These are phyloP conservation scores for Globisporangium nagaii DNA, from an alignment of 352 stramenopile species.

Conservation along the genomic window DNA sequence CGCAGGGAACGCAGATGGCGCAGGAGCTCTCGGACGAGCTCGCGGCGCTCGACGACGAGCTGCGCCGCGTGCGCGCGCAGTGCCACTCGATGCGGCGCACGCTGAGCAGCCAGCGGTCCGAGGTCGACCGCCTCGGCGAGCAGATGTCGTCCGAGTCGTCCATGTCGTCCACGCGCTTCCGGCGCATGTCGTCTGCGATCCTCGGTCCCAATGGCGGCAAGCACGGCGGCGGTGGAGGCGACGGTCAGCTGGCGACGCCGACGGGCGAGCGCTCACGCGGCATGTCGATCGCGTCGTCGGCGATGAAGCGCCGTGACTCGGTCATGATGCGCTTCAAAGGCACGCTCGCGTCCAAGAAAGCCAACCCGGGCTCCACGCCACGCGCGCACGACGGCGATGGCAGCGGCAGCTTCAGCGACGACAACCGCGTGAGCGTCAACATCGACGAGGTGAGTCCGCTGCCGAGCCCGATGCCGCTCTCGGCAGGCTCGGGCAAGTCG, in stretches of 20 bases:
- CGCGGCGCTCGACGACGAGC: constrained; percentile 28
- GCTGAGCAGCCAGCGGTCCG: constrained; percentile 14
- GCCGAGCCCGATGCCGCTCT: neutral
- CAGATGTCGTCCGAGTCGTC: constrained; percentile 10
- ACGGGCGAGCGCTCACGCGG: constrained; percentile 6
- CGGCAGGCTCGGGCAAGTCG: constrained; percentile 3
- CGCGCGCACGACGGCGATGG: no score
- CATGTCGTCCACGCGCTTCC: constrained; percentile 14
- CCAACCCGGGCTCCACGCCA: neutral
- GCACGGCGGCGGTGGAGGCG: neutral
- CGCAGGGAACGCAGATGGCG: constrained; percentile 30
- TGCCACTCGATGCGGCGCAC: constrained; percentile 33
- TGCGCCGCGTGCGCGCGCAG: constrained; percentile 31
- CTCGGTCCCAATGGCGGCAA: neutral
- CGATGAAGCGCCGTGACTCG: constrained; percentile 6
- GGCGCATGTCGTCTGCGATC: constrained; percentile 15
- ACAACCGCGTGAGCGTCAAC: constrained; percentile 6
- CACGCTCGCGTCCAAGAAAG: constrained; percentile 6
- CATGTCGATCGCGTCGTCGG: constrained; percentile 25
- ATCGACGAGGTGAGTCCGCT: constrained; percentile 11
- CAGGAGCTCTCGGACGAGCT: constrained; percentile 45
- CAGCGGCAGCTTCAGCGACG: neutral
- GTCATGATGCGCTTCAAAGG: constrained; percentile 14
- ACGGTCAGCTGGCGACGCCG: constrained; percentile 13
- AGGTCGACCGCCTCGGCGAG: constrained; percentile 14